Percentiles rank a stretch among this genome's conserved stretches.
phyloP scores from a whole-genome alignment of 805 yeast genomes.

The Scheffersomyces coipomensis region DNA sequence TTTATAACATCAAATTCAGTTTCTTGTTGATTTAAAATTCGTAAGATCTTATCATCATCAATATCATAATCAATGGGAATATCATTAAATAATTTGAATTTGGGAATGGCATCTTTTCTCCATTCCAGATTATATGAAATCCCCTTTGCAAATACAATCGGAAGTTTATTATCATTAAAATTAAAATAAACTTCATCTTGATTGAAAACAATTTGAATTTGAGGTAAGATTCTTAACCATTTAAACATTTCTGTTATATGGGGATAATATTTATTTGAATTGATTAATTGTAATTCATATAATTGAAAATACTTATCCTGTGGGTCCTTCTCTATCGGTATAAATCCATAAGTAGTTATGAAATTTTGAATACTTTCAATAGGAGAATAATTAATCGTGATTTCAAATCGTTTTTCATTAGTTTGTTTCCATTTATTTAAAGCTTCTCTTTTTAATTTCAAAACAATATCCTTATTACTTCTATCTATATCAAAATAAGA shows the following conservation, averaged over 20 bases:
- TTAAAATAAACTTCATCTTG: conserved; percentile 12
- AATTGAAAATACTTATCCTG: conserved; percentile 5
- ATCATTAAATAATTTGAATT: conserved; percentile 16
- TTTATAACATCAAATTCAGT: conserved; percentile 22
- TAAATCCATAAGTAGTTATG: conserved; percentile 29
- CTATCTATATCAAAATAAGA: conserved; percentile 60
- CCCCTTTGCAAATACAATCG: conserved; percentile 48
- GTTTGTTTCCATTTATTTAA: background rate
- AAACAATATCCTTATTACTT: conserved; percentile 46
- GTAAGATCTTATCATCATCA: conserved; percentile 24
- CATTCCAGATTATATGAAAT: conserved; percentile 67
- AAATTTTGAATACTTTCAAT: conserved; percentile 21
- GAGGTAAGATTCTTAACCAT: conserved; percentile 29
- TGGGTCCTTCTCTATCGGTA: conserved; percentile 14
- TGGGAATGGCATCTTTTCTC: conserved; percentile 16
- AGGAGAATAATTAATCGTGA: conserved; percentile 25
- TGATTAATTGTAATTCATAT: conserved; percentile 4
- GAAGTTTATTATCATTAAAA: conserved; percentile 14
- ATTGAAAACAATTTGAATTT: conserved; percentile 17
- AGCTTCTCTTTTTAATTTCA: conserved; percentile 47
- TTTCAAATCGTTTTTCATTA: conserved; percentile 12
- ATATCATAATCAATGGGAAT: conserved; percentile 19
- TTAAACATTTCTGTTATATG: conserved; percentile 12
- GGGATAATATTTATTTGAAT: background rate
- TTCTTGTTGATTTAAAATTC: conserved; percentile 22